These are phyloP conservation scores for Exobasidium rhododendri DNA, from an alignment of 1,284 basidiomycete species.

Conservation along the genomic window DNA sequence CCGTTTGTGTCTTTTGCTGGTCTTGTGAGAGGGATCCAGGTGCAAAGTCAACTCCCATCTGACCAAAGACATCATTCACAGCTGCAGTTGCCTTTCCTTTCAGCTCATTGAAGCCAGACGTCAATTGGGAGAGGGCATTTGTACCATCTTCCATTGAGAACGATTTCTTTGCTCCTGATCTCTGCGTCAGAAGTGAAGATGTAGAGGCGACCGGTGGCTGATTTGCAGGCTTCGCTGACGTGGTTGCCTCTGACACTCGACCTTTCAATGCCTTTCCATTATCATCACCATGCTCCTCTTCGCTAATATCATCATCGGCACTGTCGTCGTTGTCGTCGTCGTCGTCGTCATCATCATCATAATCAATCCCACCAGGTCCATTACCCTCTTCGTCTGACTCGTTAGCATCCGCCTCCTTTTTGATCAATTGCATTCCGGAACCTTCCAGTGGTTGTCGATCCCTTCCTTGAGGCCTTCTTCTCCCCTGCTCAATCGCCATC, in stretches of 20 bases:
- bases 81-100: slow-evolving; percentile 39
- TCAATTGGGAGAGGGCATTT: slow-evolving; percentile 36
- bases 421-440: slow-evolving; percentile 53
- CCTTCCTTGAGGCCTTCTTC: slow-evolving; percentile 57
- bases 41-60: slow-evolving; percentile 20
- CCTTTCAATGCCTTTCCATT: neutral
- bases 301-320: neutral
- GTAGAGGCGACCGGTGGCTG: neutral
- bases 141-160: slow-evolving; percentile 5
- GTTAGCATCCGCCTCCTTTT: slow-evolving; percentile 18
- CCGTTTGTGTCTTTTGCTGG: neutral
- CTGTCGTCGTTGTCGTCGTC: neutral
- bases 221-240: neutral
- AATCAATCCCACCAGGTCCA: slow-evolving; percentile 1
- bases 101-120: slow-evolving; percentile 32
- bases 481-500: slow-evolving; percentile 84
- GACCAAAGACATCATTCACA: slow-evolving; percentile 31
- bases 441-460: slow-evolving; percentile 44
- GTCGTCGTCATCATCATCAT: slow-evolving; percentile 18
- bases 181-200: neutral
- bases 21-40: neutral
- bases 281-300: neutral
- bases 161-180: neutral
- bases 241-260: neutral
- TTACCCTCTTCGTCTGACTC: slow-evolving; percentile 21